These are phyloP conservation scores for Candida oleophila DNA, from an alignment of 805 yeast species.

Conservation along the genomic window DNA sequence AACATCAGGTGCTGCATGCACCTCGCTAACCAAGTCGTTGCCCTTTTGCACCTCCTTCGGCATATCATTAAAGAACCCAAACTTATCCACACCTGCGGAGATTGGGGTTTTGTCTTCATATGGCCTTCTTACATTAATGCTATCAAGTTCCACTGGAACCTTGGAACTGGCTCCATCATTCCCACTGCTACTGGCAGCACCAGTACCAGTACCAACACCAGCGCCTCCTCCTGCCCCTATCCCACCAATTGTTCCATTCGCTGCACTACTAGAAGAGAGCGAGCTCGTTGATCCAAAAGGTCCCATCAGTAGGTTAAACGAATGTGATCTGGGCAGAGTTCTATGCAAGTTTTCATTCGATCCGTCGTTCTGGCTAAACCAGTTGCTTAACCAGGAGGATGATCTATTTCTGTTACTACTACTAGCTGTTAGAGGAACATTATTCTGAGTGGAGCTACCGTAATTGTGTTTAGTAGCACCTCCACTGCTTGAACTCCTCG, in stretches of 20 bases:
- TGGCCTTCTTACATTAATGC: slow-evolving; percentile 9
- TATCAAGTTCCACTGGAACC: slow-evolving; percentile 47
- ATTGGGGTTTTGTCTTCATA: slow-evolving; percentile 2
- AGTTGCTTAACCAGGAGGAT: slow-evolving; percentile 14
- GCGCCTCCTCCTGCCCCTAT: too few species aligned
- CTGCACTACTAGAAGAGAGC: slow-evolving; percentile 5
- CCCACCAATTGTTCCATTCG: too few species aligned
- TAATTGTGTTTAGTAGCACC: background rate
- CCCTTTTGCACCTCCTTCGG: background rate
- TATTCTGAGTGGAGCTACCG: too few species aligned
- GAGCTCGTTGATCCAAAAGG: slow-evolving; percentile 23
- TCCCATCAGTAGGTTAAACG: slow-evolving; percentile 12
- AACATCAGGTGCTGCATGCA: background rate
- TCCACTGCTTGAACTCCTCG: background rate
- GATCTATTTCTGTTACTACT: background rate
- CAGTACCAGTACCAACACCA: background rate
- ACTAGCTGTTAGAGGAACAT: too few species aligned
- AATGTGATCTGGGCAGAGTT: slow-evolving; percentile 16
- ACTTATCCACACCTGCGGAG: slow-evolving; percentile 40
- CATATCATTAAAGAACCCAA: slow-evolving; percentile 44
- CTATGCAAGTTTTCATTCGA: slow-evolving; percentile 2
- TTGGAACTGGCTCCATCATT: slow-evolving; percentile 5
- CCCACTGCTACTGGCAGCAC: background rate
- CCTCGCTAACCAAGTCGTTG: background rate
- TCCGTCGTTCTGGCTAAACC: slow-evolving; percentile 12